Evolutionary conservation across 805 yeast genomes (phyloP), one percentile per base, ranked within the genome.

Genomic region (Wickerhamiella dianesei): DNA sequence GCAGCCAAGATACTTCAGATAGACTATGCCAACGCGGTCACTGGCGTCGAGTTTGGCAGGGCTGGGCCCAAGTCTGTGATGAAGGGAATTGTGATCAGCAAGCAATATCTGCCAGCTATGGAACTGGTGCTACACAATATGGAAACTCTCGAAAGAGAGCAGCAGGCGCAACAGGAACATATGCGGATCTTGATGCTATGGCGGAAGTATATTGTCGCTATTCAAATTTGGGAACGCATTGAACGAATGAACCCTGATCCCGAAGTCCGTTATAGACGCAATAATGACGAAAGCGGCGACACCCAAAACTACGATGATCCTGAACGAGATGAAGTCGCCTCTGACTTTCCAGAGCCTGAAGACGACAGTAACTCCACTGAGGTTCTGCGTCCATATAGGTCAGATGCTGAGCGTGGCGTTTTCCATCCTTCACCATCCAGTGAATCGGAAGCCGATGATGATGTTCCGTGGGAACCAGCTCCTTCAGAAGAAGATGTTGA

Each of bases 21-120:
- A 4, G 95, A 85, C 53, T 86, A 71, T 65, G 96, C 95, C 0
- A 79, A 77, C 43, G 97, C 96, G 0, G 88, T 87, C 2, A 79
- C 80, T 2, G 85, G 88, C 0, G 89, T 92, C 64, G 92, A 85
- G 47, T 92, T 83, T 63, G 73, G 52, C 6, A 45, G 50, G 3
- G 44, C 49, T 3, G 57, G 56, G 8, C 48, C 58, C 3, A 78
- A 76, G 9, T 89, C 94, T 0, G 67, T 69, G 45, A 72, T 77
- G 39, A 77, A 79, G 3, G 97, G 97, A 2, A 73, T 86, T 21
- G 80, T 92, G 1, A 80, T 87, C 4, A 80, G 82, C 3, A 57
- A 58, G 20, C 80, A 79, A 56, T 76, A 64, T 50, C 65, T 67
- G 48, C 85, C 79, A 36, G 88, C 87, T 0, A 68, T 84, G 36